Percentiles rank a stretch among this genome's conserved stretches.
Conservation (phyloP, 2,329 filamentous ascomycete genomes). For the Paecilomyces dactylethromorphus region DNA sequence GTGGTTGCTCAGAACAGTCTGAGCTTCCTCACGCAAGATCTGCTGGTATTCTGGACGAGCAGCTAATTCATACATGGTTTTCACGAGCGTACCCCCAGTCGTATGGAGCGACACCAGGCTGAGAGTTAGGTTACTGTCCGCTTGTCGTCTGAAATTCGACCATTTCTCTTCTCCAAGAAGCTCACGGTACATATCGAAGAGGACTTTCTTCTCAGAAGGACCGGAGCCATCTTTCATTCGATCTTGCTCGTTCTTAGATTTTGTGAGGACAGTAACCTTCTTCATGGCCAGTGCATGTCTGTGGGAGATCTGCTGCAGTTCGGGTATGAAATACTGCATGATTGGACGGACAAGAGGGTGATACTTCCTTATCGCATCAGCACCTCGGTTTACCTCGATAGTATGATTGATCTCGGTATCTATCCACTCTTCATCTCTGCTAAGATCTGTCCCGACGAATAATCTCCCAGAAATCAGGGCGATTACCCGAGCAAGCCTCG, state of each 20-base stretch:
- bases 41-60: background rate
- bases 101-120: background rate
- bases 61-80: background rate
- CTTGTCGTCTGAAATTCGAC: background rate
- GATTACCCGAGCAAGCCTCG: background rate
- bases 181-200: slow-evolving; percentile 10
- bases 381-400: slow-evolving; percentile 1
- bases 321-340: slow-evolving; percentile 2
- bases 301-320: background rate
- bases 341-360: background rate
- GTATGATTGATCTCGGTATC: slow-evolving; percentile 4
- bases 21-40: slow-evolving; percentile 4
- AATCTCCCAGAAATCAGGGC: slow-evolving; percentile 4
- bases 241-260: background rate
- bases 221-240: background rate
- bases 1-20: slow-evolving; percentile 1
- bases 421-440: slow-evolving; percentile 5
- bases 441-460: slow-evolving; percentile 5
- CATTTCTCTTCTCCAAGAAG: slow-evolving; percentile 9
- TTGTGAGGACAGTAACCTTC: background rate
- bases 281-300: background rate
- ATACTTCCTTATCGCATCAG: background rate
- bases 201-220: background rate
- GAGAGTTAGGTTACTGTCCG: slow-evolving; percentile 3
- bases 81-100: background rate